Evolutionary conservation across 176 grass and related monocot species (phyloP).

Genomic region (Pontederia paniculata): DNA sequence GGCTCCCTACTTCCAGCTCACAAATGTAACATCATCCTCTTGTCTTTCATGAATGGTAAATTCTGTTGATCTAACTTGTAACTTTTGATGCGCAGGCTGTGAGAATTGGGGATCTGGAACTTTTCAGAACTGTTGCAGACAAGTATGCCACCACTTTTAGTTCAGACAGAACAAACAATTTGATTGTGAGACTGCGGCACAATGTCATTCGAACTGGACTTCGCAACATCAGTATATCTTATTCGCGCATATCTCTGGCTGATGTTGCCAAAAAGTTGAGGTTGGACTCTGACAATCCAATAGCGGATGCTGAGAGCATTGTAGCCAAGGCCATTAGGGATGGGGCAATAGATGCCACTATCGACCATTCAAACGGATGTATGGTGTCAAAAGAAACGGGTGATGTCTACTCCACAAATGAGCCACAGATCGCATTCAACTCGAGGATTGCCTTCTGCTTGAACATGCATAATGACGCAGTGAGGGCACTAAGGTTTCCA

Average conservation of each 20-base stretch:
- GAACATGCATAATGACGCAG: slow-evolving; percentile 80
- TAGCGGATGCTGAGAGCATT: slow-evolving; percentile 73
- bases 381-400: slow-evolving; percentile 78
- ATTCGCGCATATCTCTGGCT: slow-evolving; percentile 70
- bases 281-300: slow-evolving; percentile 46
- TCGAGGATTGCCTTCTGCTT: slow-evolving; percentile 81
- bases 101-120: slow-evolving; percentile 60
- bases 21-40: slow-evolving; percentile 36
- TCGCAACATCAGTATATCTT: slow-evolving; percentile 74
- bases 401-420: slow-evolving; percentile 76
- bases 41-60: neutral
- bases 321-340: slow-evolving; percentile 75
- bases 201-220: slow-evolving; percentile 87
- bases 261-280: slow-evolving; percentile 74
- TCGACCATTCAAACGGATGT: slow-evolving; percentile 65
- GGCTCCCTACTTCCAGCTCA: slow-evolving; percentile 75
- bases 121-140: slow-evolving; percentile 61
- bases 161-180: slow-evolving; percentile 55
- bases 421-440: slow-evolving; percentile 69
- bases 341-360: slow-evolving; percentile 73
- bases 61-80: neutral
- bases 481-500: slow-evolving; percentile 62
- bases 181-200: slow-evolving; percentile 73
- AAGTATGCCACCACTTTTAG: slow-evolving; percentile 59
- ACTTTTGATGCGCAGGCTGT: slow-evolving; percentile 38